These are phyloP conservation scores for Irpex sp. DNA, from an alignment of 1,284 basidiomycete genomes.

Conservation along the genomic window DNA sequence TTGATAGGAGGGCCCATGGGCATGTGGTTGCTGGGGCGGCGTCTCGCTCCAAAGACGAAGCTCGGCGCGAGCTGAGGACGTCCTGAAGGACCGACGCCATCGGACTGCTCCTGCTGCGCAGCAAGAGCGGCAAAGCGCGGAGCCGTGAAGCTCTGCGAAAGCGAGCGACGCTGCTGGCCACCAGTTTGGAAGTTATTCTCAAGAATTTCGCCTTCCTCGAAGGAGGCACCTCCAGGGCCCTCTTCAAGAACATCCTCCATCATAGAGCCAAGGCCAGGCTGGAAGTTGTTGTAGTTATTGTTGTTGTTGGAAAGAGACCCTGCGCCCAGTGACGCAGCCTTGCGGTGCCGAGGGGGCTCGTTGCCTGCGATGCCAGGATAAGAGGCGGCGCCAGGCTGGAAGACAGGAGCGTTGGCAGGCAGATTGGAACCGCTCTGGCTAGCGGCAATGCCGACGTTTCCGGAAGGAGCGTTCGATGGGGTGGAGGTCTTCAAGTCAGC, in stretches of 20 bases:
- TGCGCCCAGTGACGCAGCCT: constrained; percentile 70
- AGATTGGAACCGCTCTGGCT: constrained; percentile 48
- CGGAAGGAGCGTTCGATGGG: constrained; percentile 36
- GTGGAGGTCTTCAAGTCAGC: constrained; percentile 79
- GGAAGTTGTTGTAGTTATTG: constrained; percentile 64
- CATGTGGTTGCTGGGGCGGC: constrained; percentile 45
- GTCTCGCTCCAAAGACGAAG: constrained; percentile 83
- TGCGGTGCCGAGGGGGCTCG: constrained; percentile 69
- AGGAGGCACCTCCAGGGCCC: constrained; percentile 45
- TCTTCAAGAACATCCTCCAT: constrained; percentile 64
- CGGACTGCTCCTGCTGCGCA: constrained; percentile 69
- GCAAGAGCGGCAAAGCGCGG: constrained; percentile 86
- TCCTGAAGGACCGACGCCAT: constrained; percentile 71
- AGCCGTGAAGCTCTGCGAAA: constrained; percentile 79
- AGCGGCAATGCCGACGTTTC: constrained; percentile 41
- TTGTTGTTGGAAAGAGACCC: constrained; percentile 55
- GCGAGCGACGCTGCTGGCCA: constrained; percentile 66
- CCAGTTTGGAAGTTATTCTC: constrained; percentile 49
- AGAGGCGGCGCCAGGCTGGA: constrained; percentile 61
- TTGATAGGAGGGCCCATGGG: constrained; percentile 70
- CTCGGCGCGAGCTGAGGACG: constrained; percentile 86
- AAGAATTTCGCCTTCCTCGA: constrained; percentile 75
- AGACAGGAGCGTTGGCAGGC: constrained; percentile 62
- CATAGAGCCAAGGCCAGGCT: constrained; percentile 78
- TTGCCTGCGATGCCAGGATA: constrained; percentile 45